Conservation (phyloP, 78 protist species). For the Dictyostelium purpureum region DNA sequence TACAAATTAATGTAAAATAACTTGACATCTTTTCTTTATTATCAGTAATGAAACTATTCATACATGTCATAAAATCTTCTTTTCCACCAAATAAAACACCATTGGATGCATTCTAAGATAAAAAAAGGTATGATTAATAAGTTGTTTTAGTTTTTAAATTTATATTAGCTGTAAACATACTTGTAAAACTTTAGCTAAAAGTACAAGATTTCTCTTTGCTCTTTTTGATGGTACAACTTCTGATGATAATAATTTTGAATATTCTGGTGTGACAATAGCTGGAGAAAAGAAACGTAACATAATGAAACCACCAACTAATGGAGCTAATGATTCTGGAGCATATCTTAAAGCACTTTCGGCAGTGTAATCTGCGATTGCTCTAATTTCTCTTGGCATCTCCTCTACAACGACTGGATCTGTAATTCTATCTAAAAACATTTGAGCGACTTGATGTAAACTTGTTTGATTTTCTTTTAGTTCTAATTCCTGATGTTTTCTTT, state of each 20-base stretch:
- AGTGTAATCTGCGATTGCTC: conserved; percentile 77
- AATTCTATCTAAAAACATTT: conserved; percentile 74
- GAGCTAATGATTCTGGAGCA: conserved; percentile 77
- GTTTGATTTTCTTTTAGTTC: conserved; percentile 18
- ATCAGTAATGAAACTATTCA: conserved; percentile 76
- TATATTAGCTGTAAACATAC: too few relatives aligned
- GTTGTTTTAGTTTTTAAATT: background rate
- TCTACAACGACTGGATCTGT: conserved; percentile 65
- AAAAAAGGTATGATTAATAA: background rate
- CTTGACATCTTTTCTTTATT: conserved; percentile 71
- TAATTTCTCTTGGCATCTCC: conserved; percentile 81
- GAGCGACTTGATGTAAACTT: conserved; percentile 8
- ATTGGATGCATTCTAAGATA: conserved; percentile 75
- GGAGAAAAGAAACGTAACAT: conserved; percentile 85
- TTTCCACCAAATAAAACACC: conserved; percentile 81
- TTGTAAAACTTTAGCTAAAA: conserved; percentile 83
- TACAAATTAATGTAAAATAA: conserved; percentile 64
- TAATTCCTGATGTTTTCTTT: background rate
- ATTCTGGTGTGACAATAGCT: conserved; percentile 82
- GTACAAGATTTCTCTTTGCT: conserved; percentile 76
- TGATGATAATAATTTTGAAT: conserved; percentile 47
- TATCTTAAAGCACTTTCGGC: conserved; percentile 71
- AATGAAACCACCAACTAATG: conserved; percentile 81
- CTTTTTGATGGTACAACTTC: conserved; percentile 42
- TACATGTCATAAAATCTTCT: conserved; percentile 83